These are phyloP conservation scores for Avena eriantha DNA, from an alignment of 176 grass and related monocot genomes.

Conservation along the genomic window DNA sequence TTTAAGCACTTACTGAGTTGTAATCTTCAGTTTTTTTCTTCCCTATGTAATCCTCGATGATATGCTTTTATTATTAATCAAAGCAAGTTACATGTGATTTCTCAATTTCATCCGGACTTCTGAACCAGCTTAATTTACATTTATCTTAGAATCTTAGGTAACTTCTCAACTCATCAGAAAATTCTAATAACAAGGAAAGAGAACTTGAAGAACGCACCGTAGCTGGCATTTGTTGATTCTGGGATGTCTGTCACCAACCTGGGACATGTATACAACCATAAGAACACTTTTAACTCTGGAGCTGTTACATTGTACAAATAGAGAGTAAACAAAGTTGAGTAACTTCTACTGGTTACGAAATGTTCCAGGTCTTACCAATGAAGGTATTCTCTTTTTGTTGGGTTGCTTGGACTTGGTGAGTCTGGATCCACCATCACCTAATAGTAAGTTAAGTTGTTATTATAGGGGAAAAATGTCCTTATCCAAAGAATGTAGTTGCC, in stretches of 20 bases:
- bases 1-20: not conserved
- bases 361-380: conserved; percentile 73
- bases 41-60: not conserved
- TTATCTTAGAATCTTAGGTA: conserved; percentile 42
- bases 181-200: conserved; percentile 45
- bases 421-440: conserved; percentile 99
- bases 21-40: not conserved
- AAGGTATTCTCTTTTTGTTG: conserved; percentile 92
- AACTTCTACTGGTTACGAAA: conserved; percentile 28
- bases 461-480: conserved; percentile 30
- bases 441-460: conserved; percentile 50
- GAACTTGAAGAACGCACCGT: conserved; percentile 57
- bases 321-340: conserved; percentile 29
- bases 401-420: conserved; percentile 93
- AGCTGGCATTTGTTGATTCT: conserved; percentile 71
- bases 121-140: conserved; percentile 10
- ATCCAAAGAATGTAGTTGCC: conserved; percentile 5
- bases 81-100: conserved; percentile 2
- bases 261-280: conserved; percentile 50
- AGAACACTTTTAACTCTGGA: conserved; percentile 31
- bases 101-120: not conserved
- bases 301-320: conserved; percentile 34
- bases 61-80: not conserved
- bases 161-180: conserved; percentile 37
- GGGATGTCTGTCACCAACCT: conserved; percentile 99